A percentile compares a stretch with the other conserved stretches of the same genome.
These are phyloP conservation scores for Acorus gramineus DNA, from an alignment of 106 monocot species.

Conservation along the genomic window DNA sequence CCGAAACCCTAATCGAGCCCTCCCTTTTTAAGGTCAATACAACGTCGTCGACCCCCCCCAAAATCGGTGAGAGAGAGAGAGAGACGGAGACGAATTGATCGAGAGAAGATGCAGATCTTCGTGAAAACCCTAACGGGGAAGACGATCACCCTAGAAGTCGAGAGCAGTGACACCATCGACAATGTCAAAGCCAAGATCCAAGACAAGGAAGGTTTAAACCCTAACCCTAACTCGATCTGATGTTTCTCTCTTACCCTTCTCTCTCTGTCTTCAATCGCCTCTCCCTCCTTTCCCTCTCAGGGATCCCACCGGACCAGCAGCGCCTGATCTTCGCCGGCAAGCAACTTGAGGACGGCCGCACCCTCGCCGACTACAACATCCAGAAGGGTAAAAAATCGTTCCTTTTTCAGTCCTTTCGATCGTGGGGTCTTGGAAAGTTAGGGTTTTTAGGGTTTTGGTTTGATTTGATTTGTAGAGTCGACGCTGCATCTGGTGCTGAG, in stretches of 20 bases:
- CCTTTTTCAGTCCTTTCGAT: neutral
- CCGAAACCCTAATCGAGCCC: no score
- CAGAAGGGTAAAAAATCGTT: constrained; percentile 32
- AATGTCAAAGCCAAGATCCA: constrained; percentile 51
- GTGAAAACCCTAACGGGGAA: constrained; percentile 56
- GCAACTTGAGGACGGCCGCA: constrained; percentile 65
- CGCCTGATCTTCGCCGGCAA: constrained; percentile 62
- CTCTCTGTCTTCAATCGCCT: no score
- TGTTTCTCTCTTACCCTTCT: no score
- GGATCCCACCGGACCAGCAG: constrained; percentile 71
- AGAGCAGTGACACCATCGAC: constrained; percentile 45
- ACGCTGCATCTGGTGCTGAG: constrained; percentile 66
- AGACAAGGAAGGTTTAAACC: constrained; percentile 16
- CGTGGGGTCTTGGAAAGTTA: neutral
- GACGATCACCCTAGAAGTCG: constrained; percentile 43
- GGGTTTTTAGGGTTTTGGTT: neutral
- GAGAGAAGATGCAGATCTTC: constrained; percentile 34
- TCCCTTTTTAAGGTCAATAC: no score
- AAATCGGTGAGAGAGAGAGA: no score
- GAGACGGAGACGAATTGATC: neutral
- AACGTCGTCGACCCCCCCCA: no score
- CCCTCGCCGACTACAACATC: constrained; percentile 64
- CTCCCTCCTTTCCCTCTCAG: constrained; percentile 4
- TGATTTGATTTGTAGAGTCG: constrained; percentile 25
- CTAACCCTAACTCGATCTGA: neutral